Evolutionary conservation across 192 early-diverging fungal genomes (phyloP), one percentile per base, ranked within the genome.

Genomic region (Glomus cerebriforme): DNA sequence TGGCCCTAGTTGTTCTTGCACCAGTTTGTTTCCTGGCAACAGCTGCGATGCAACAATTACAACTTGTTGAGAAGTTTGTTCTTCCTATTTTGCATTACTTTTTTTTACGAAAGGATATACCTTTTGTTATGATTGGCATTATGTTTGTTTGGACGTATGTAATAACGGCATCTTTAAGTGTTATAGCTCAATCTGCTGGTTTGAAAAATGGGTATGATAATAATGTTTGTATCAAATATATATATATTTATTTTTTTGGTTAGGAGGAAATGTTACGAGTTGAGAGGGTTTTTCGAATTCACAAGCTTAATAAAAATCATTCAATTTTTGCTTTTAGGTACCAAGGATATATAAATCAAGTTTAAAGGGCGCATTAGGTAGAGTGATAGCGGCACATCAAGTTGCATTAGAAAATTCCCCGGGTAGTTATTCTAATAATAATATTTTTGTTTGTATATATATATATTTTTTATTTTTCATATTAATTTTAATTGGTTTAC

Each of bases 321-420:
- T 3, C 8, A 10, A 43, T 12, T 12, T 17, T 39, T 68, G 63
- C 10, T 68, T 22, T 27, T 77, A 78, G 76, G 76, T 68, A 67
- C 76, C 76, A 32, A 39, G 76, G 35, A 4, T 35, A 45, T 63
- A 78, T 49, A 67, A 35, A 39, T 9, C 35, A 31, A 45, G 7
- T 17, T 19, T 78, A 64, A 39, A 27, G 31, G 76, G 76, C 12
- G 27, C 76, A 65, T 67, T 78, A 17, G 43, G 34, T 34, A 78
- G 76, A 35, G 64, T 78, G 22, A 31, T 68, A 34, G 76, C 43
- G 1, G 63, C 76, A 67, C 64, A 67, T 49, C 43, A 78, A 24
- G 64, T 78, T 26, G 76, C 76, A 34, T 67, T 78, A 32, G 76
- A 78, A 35, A 67, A 59, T 58, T 62, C 59, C 22, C 76, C 76